Evolutionary conservation across 495 filamentous ascomycete species (phyloP), one percentile per base, ranked within the genome.

Genomic region (Penicillium pulvis): DNA sequence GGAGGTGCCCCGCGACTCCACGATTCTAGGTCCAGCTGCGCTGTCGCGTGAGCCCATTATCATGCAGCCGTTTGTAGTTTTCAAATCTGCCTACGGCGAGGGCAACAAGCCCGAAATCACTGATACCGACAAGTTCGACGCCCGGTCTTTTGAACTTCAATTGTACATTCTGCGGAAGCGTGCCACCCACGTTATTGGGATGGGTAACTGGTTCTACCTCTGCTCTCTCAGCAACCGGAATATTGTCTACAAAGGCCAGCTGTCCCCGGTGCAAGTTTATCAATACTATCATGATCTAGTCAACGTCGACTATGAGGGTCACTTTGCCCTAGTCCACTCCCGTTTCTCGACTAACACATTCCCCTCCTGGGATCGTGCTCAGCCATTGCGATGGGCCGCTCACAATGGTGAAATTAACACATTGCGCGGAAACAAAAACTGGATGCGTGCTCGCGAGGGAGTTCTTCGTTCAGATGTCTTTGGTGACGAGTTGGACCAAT

Each of bases 331-430:
- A 23, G 94, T 99, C 23, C 94, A 99, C 74, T 97, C 93, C 26
- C 91, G 94, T 56, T 99, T 99, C 79, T 97, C 93, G 11, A 99
- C 94, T 42, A 99, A 99, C 79, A 99, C 94, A 46, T 99, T 99
- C 74, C 94, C 94, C 26, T 97, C 92, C 9, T 99, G 94, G 94
- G 94, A 99, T 75, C 91, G 94, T 75, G 95, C 94, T 42, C 94
- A 99, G 76, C 94, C 94, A 20, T 75, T 99, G 61, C 86, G 94
- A 71, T 98, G 93, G 95, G 93, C 92, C 50, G 94, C 94, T 70
- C 94, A 99, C 80, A 99, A 99, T 68, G 94, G 94, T 79, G 94
- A 99, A 75, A 98, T 99, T 63, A 99, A 99, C 73, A 99, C 94
- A 4, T 80, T 99, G 61, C 90, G 94, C 64, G 94, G 94, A 49